Conservation (phyloP, 2,329 filamentous ascomycete species). For the Madurella mycetomatis region DNA sequence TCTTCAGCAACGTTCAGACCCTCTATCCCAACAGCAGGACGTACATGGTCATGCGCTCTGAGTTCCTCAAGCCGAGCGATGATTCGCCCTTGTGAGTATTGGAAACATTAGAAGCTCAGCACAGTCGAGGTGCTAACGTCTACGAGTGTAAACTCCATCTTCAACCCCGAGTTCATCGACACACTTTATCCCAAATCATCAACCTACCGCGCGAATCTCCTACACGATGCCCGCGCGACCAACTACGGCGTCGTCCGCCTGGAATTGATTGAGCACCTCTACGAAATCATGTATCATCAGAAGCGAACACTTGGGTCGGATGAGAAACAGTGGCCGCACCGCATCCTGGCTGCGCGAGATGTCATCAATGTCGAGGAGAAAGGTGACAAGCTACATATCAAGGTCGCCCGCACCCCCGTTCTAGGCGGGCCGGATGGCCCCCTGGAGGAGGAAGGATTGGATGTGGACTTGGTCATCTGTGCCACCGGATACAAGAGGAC, state of each 20-base stretch:
- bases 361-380: conserved; percentile 59
- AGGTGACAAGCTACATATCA: conserved; percentile 50
- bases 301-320: conserved; percentile 64
- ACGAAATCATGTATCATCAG: conserved; percentile 84
- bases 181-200: conserved; percentile 65
- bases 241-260: conserved; percentile 94
- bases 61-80: conserved; percentile 84
- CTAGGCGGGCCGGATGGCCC: conserved; percentile 28
- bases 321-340: conserved; percentile 73
- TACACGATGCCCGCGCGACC: conserved; percentile 72
- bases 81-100: conserved; percentile 84
- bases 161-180: conserved; percentile 83
- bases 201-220: conserved; percentile 53
- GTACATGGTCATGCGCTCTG: conserved; percentile 72
- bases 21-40: conserved; percentile 80
- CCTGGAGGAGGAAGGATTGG: conserved; percentile 55
- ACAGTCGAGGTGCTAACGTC: not conserved
- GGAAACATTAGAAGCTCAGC: not conserved
- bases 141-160: conserved; percentile 84
- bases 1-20: conserved; percentile 81
- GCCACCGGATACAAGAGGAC: conserved; percentile 83
- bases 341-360: conserved; percentile 66
- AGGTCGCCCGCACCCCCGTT: conserved; percentile 47
- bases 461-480: conserved; percentile 77
- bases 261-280: conserved; percentile 84